A percentile compares a stretch with the other conserved stretches of the same genome.
These are phyloP conservation scores for Anisodus tanguticus DNA, from an alignment of 257 asterid genomes.

Conservation along the genomic window DNA sequence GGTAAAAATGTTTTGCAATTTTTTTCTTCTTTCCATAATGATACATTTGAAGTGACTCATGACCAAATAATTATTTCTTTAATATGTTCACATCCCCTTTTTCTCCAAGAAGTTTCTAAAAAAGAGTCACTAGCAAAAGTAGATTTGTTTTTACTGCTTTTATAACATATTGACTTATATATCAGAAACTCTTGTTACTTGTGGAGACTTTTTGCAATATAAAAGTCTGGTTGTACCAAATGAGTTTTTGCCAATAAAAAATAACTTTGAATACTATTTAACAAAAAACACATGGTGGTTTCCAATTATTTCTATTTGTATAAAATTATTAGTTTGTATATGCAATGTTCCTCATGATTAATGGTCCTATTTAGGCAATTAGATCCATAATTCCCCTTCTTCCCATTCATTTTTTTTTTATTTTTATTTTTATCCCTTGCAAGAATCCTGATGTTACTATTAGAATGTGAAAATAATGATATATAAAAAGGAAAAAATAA, in stretches of 20 bases:
- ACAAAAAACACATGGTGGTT: conserved; percentile 34
- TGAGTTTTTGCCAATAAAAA: not conserved
- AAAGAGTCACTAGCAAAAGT: not conserved
- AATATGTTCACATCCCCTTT: not conserved
- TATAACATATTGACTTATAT: not conserved
- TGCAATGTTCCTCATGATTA: not conserved
- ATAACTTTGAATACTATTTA: not conserved
- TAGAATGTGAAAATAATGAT: not conserved
- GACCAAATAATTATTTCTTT: not conserved
- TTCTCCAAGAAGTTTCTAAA: not conserved
- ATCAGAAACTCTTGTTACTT: not conserved
- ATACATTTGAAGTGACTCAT: not conserved
- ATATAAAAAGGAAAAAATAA: not conserved
- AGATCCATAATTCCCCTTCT: not conserved
- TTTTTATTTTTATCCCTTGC: not conserved
- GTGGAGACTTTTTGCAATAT: conserved; percentile 14
- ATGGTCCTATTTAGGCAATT: not conserved
- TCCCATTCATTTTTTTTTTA: not conserved
- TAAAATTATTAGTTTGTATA: conserved; percentile 25
- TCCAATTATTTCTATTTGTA: not conserved
- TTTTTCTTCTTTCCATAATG: not conserved
- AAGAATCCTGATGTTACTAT: not conserved
- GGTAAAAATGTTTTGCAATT: not conserved
- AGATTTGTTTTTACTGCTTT: not conserved
- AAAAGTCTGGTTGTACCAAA: not conserved